A percentile compares a stretch with the other conserved stretches of the same genome.
These are phyloP conservation scores for Cercis canadensis DNA, from an alignment of 306 rosid species.

Conservation along the genomic window DNA sequence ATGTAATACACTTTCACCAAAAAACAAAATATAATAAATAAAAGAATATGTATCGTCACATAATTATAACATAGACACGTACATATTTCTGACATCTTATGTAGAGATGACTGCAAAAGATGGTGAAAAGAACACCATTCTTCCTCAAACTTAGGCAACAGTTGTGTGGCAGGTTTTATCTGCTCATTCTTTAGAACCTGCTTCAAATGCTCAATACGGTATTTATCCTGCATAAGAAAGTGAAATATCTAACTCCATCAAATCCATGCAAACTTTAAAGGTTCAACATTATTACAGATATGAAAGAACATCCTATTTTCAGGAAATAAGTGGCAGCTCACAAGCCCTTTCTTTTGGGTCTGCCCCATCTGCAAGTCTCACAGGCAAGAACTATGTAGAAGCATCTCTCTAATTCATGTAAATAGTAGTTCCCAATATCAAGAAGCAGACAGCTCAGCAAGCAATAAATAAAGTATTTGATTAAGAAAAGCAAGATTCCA, in stretches of 20 bases:
- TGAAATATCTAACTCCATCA: slow-evolving; percentile 35
- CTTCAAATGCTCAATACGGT: slow-evolving; percentile 64
- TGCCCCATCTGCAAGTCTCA: background rate
- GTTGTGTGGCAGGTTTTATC: slow-evolving; percentile 40
- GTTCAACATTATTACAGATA: background rate
- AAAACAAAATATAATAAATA: background rate
- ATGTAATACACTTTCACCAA: background rate
- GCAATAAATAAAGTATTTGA: slow-evolving; percentile 17
- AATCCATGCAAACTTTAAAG: slow-evolving; percentile 13
- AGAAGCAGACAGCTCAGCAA: slow-evolving; percentile 4
- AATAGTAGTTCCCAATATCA: slow-evolving; percentile 3
- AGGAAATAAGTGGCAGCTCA: slow-evolving; percentile 18
- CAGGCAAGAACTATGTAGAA: slow-evolving; percentile 11
- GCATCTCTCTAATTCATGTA: slow-evolving; percentile 10
- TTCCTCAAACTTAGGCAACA: slow-evolving; percentile 58
- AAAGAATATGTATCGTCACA: slow-evolving; percentile 18
- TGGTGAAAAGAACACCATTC: slow-evolving; percentile 81
- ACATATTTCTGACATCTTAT: slow-evolving; percentile 75
- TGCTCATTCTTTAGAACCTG: slow-evolving; percentile 49
- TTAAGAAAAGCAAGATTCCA: slow-evolving; percentile 5
- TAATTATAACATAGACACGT: slow-evolving; percentile 40
- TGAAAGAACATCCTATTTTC: slow-evolving; percentile 10
- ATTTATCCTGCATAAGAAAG: slow-evolving; percentile 59
- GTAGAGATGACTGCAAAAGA: slow-evolving; percentile 73
- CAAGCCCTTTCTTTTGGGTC: slow-evolving; percentile 18